These are phyloP conservation scores for Tuctoria greenei DNA, from an alignment of 176 grass and related monocot species.

Conservation along the genomic window DNA sequence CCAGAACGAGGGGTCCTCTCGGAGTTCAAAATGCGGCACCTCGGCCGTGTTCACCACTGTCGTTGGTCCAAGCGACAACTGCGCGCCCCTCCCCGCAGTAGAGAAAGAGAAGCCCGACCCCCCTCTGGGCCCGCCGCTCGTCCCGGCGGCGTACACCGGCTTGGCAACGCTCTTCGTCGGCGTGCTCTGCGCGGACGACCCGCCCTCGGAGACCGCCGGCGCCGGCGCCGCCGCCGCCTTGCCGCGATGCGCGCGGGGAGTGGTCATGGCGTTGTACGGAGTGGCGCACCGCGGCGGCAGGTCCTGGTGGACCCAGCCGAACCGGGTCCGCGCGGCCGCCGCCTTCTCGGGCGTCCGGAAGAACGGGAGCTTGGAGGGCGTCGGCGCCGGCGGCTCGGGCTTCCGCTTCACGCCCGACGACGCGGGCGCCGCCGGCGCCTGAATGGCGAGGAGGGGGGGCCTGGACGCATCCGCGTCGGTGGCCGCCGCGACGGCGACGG, in stretches of 20 bases:
- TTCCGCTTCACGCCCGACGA: constrained; percentile 59
- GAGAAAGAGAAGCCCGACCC: constrained; percentile 25
- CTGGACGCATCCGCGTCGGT: neutral
- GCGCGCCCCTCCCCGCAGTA: constrained; percentile 35
- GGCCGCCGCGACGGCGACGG: neutral
- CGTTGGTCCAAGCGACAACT: constrained; percentile 20
- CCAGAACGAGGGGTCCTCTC: constrained; percentile 93
- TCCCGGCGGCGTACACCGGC: constrained; percentile 44
- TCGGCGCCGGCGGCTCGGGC: constrained; percentile 51
- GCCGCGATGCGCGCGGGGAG: constrained; percentile 53
- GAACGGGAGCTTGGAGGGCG: constrained; percentile 61
- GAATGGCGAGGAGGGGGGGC: constrained; percentile 49
- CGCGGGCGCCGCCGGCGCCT: constrained; percentile 21
- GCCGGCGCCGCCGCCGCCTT: neutral
- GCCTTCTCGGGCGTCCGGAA: constrained; percentile 86
- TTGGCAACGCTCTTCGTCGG: constrained; percentile 84
- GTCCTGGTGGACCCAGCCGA: constrained; percentile 67
- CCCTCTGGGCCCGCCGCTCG: constrained; percentile 42
- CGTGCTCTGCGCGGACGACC: constrained; percentile 74
- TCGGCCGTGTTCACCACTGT: constrained; percentile 52
- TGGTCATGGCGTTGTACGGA: constrained; percentile 21
- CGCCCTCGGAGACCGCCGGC: constrained; percentile 52
- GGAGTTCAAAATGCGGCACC: constrained; percentile 75
- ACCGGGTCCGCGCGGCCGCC: constrained; percentile 42
- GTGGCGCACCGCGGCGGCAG: constrained; percentile 31